Evolutionary conservation across 2,329 filamentous ascomycete genomes (phyloP).

Genomic region (Fusarium subtropicale): DNA sequence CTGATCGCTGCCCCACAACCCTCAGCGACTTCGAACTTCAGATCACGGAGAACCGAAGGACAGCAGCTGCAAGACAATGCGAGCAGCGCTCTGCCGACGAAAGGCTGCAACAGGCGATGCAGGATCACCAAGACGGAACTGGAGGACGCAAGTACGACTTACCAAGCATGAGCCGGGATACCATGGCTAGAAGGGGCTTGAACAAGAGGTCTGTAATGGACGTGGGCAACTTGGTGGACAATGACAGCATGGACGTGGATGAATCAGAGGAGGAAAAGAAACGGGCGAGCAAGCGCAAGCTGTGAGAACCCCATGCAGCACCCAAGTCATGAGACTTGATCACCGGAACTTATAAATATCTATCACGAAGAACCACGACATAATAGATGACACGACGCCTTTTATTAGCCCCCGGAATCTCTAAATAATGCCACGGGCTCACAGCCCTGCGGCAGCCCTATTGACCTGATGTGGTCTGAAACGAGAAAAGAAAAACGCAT

Average conservation of each 20-base stretch:
- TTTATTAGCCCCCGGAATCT: slow-evolving; percentile 35
- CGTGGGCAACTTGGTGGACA: slow-evolving; percentile 56
- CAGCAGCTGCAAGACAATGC: slow-evolving; percentile 65
- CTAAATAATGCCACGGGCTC: slow-evolving; percentile 32
- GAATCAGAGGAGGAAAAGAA: slow-evolving; percentile 64
- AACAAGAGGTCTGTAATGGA: slow-evolving; percentile 57
- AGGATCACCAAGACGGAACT: slow-evolving; percentile 56
- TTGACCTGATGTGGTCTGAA: slow-evolving; percentile 26
- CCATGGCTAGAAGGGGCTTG: slow-evolving; percentile 43
- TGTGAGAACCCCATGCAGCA: slow-evolving; percentile 49
- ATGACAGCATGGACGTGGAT: slow-evolving; percentile 68
- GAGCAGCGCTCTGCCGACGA: slow-evolving; percentile 62
- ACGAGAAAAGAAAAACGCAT: slow-evolving; percentile 31
- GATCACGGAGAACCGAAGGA: slow-evolving; percentile 72
- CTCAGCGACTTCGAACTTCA: slow-evolving; percentile 81
- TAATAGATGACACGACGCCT: slow-evolving; percentile 46
- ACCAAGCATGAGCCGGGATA: slow-evolving; percentile 40
- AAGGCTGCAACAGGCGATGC: slow-evolving; percentile 62
- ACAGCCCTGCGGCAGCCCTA: slow-evolving; percentile 15
- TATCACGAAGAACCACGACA: slow-evolving; percentile 48
- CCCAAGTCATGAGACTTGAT: not conserved
- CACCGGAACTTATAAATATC: slow-evolving; percentile 25
- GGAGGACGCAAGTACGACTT: slow-evolving; percentile 52
- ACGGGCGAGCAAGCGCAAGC: slow-evolving; percentile 65
- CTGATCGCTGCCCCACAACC: slow-evolving; percentile 78